phyloP scores from a whole-genome alignment of 164 flowering plant genomes.

The Brasenia schreberi region DNA sequence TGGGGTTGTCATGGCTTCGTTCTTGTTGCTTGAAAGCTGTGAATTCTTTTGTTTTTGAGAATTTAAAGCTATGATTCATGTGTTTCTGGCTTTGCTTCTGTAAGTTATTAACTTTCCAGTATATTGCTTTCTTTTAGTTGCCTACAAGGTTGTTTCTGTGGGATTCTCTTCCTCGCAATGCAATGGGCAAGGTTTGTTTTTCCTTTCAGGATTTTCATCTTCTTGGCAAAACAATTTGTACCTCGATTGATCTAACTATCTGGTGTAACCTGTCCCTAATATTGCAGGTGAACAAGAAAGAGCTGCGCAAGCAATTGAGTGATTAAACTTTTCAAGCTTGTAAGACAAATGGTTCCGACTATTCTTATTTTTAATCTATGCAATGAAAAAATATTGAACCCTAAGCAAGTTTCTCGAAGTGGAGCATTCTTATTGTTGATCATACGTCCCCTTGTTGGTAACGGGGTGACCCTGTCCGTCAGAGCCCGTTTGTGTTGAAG shows the following conservation, averaged over 20 bases:
- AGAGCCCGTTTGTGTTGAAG: no score
- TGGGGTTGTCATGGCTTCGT: neutral
- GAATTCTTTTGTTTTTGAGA: neutral
- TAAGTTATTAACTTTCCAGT: no score
- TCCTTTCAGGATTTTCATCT: neutral
- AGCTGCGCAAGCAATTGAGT: conserved; percentile 16
- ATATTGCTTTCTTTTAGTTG: conserved; percentile 25
- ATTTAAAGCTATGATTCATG: neutral
- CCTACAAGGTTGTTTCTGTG: conserved; percentile 69
- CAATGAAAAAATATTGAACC: no score
- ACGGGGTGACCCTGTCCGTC: no score
- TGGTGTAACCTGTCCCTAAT: neutral
- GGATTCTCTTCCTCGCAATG: conserved; percentile 86
- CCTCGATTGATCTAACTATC: neutral
- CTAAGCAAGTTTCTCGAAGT: no score
- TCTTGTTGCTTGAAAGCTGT: neutral
- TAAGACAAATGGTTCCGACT: no score
- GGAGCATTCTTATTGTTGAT: no score
- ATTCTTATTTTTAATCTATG: no score
- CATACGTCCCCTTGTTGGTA: no score
- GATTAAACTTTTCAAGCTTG: neutral
- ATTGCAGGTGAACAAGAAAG: conserved; percentile 57
- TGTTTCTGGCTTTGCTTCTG: neutral
- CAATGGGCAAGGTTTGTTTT: conserved; percentile 83
- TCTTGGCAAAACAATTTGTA: neutral